Percentiles rank a stretch among this genome's conserved stretches.
These are phyloP conservation scores for Pseudocercospora ulei DNA, from an alignment of 2,329 filamentous ascomycete species.

Conservation along the genomic window DNA sequence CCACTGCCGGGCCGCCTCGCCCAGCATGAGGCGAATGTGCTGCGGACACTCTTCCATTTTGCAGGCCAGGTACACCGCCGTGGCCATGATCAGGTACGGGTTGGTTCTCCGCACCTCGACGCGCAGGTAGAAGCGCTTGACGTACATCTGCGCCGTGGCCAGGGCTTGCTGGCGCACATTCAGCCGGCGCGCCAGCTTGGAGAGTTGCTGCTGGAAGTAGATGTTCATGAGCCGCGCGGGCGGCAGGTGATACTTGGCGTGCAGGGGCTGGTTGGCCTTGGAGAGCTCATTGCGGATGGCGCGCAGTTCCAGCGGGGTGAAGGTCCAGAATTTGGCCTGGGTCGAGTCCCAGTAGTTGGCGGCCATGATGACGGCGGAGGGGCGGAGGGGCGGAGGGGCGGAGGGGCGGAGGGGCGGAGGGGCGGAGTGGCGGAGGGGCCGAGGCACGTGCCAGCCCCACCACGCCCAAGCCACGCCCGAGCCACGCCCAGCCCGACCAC, in stretches of 20 bases:
- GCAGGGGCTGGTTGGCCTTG: constrained; percentile 58
- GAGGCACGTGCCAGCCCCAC: no score
- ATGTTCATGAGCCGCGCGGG: constrained; percentile 75
- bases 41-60: constrained; percentile 98
- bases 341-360: constrained; percentile 96
- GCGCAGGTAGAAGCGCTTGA: constrained; percentile 85
- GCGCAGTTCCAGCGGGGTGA: constrained; percentile 69
- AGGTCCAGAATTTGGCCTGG: constrained; percentile 82
- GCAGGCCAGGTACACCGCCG: constrained; percentile 85
- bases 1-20: constrained; percentile 78
- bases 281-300: constrained; percentile 66
- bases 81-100: constrained; percentile 85
- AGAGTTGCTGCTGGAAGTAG: constrained; percentile 81
- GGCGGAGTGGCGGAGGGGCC: no score
- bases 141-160: constrained; percentile 87
- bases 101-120: constrained; percentile 89
- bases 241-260: constrained; percentile 72
- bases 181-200: constrained; percentile 73
- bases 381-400: no score
- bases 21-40: constrained; percentile 83
- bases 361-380: no score
- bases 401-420: no score
- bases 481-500: no score
- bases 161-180: constrained; percentile 81
- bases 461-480: no score